These are phyloP conservation scores for Neospora caninum DNA, from an alignment of 169 alveolate genomes.

Conservation along the genomic window DNA sequence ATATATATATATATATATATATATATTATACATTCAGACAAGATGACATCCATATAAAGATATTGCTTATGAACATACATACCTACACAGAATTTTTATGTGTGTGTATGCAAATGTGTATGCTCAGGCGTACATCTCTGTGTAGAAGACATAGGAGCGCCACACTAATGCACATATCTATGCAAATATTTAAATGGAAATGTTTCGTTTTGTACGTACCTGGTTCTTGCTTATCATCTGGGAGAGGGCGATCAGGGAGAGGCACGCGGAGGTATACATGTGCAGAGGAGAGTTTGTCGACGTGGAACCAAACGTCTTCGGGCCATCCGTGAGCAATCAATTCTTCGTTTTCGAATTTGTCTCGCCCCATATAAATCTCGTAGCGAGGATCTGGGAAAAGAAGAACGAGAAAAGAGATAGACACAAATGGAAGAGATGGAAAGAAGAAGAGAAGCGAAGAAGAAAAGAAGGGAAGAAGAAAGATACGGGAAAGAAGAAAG, in stretches of 20 bases:
- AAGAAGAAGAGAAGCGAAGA: background rate
- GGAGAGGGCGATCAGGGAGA: background rate
- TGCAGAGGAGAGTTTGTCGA: constrained; percentile 83
- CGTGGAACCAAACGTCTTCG: constrained; percentile 89
- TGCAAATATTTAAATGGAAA: background rate
- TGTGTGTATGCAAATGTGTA: background rate
- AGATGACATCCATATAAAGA: background rate
- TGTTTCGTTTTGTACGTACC: background rate
- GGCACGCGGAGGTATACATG: constrained; percentile 84
- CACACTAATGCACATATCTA: background rate
- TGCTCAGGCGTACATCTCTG: background rate
- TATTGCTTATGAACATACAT: background rate
- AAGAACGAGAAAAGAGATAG: background rate
- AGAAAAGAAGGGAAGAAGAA: background rate
- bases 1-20: constrained; percentile 5
- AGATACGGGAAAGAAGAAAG: background rate
- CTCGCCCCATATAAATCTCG: constrained; percentile 78
- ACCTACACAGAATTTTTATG: background rate
- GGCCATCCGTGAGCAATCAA: constrained; percentile 83
- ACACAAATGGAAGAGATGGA: background rate
- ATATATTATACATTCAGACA: background rate
- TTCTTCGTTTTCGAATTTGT: constrained; percentile 88
- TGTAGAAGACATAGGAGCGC: no score
- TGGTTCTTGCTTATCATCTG: background rate
- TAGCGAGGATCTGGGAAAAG: constrained; percentile 47